Evolutionary conservation across 768 basidiomycete species (phyloP).

Genomic region (Trametes cubensis): DNA sequence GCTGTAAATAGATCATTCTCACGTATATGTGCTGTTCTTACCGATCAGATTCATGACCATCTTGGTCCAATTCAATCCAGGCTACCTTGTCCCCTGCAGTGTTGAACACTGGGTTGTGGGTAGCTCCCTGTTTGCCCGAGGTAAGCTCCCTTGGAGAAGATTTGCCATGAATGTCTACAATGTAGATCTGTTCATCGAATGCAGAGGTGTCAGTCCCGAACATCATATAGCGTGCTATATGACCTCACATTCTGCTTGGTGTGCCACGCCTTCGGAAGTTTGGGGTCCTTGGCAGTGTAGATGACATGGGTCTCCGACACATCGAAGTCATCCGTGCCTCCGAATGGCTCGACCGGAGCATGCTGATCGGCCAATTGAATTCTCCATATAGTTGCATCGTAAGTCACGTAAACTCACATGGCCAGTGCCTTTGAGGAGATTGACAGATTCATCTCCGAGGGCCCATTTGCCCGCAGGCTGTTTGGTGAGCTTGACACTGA

Average conservation of each 20-base stretch:
- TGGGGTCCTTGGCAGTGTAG: slow-evolving; percentile 85
- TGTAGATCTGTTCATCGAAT: slow-evolving; percentile 55
- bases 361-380: slow-evolving; percentile 44
- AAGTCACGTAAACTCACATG: slow-evolving; percentile 54
- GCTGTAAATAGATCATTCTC: background rate
- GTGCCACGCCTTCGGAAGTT: slow-evolving; percentile 77
- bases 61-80: slow-evolving; percentile 86
- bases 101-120: slow-evolving; percentile 71
- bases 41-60: slow-evolving; percentile 91
- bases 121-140: slow-evolving; percentile 83
- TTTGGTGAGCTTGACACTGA: slow-evolving; percentile 61
- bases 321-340: slow-evolving; percentile 81
- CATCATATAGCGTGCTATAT: background rate
- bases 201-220: background rate
- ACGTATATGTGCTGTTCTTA: slow-evolving; percentile 27
- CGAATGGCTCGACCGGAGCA: slow-evolving; percentile 83
- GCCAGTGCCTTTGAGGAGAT: slow-evolving; percentile 65
- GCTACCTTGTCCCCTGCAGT: slow-evolving; percentile 69
- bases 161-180: slow-evolving; percentile 59
- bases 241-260: slow-evolving; percentile 79
- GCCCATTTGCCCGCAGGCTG: slow-evolving; percentile 54
- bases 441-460: slow-evolving; percentile 54
- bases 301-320: slow-evolving; percentile 69
- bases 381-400: background rate
- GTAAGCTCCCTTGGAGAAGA: slow-evolving; percentile 69